Evolutionary conservation across 441 rosid genomes (phyloP).

Genomic region (Biscutella laevigata): DNA sequence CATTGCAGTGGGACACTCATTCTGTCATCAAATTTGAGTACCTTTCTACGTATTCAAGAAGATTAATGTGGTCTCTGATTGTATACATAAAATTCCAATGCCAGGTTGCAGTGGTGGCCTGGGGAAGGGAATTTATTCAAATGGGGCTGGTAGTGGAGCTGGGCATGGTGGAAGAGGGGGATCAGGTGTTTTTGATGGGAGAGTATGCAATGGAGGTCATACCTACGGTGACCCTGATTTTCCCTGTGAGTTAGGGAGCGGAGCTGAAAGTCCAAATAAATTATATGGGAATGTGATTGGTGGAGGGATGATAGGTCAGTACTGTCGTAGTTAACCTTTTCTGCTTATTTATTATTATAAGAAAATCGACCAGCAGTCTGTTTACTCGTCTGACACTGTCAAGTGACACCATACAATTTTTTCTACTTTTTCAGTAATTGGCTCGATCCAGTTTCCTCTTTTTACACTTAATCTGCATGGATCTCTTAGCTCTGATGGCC

Average conservation of each 20-base stretch:
- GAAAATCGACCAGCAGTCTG: neutral
- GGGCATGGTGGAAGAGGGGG: constrained; percentile 99
- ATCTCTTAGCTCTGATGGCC: constrained; percentile 82
- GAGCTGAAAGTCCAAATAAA: constrained; percentile 73
- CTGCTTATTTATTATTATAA: neutral
- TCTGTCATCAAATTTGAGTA: neutral
- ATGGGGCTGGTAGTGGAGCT: constrained; percentile 98
- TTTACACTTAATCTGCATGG: constrained; percentile 64
- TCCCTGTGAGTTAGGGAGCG: constrained; percentile 98
- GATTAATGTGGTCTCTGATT: constrained; percentile 4
- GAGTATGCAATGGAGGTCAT: constrained; percentile 73
- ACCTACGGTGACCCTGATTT: constrained; percentile 80
- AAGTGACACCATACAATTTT: constrained; percentile 6
- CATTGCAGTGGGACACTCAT: neutral
- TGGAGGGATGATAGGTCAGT: constrained; percentile 93
- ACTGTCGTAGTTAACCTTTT: constrained; percentile 1
- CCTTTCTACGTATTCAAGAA: neutral
- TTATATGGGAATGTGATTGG: constrained; percentile 65
- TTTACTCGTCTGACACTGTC: constrained; percentile 3
- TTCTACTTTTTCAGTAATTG: constrained; percentile 57
- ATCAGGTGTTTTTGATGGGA: constrained; percentile 82
- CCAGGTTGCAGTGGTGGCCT: constrained; percentile 90
- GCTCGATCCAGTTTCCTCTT: constrained; percentile 87
- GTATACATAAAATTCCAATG: neutral
- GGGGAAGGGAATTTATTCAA: constrained; percentile 79